Conservation (phyloP, 345 rosid genomes). For the Salix udensis region DNA sequence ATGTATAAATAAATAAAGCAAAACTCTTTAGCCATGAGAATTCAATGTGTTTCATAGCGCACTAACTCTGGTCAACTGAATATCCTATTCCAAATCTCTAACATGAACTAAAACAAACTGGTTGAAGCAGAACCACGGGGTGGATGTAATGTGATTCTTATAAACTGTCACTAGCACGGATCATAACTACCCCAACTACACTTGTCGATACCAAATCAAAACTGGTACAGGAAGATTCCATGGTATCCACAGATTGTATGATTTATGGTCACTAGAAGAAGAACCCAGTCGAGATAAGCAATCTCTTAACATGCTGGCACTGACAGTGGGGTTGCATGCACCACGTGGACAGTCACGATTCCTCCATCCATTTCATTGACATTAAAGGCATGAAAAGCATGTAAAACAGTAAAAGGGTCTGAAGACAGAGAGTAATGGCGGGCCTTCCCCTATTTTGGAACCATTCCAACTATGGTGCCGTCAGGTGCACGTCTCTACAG, state of each 20-base stretch:
- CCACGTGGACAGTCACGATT: constrained; percentile 4
- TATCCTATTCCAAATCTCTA: too few relatives aligned
- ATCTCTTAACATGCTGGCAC: background rate
- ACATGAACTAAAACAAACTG: too few relatives aligned
- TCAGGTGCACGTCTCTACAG: background rate
- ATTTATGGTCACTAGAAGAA: background rate
- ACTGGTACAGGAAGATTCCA: background rate
- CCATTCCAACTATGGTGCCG: background rate
- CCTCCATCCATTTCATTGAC: background rate
- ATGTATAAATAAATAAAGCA: too few relatives aligned
- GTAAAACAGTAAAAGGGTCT: too few relatives aligned
- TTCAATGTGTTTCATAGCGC: too few relatives aligned
- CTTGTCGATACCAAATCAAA: background rate
- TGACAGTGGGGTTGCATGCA: background rate
- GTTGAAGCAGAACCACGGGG: too few relatives aligned
- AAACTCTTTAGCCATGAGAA: too few relatives aligned
- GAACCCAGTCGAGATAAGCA: background rate
- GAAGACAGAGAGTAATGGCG: background rate
- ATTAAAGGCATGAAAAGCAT: too few relatives aligned
- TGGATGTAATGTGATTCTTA: too few relatives aligned
- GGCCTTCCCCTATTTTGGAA: background rate
- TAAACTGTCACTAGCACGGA: background rate
- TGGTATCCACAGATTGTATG: background rate
- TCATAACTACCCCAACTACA: background rate
- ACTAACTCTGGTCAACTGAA: too few relatives aligned